Evolutionary conservation across 1,284 basidiomycete species (phyloP), one percentile per base, ranked within the genome.

Genomic region (Leccinum insigne): DNA sequence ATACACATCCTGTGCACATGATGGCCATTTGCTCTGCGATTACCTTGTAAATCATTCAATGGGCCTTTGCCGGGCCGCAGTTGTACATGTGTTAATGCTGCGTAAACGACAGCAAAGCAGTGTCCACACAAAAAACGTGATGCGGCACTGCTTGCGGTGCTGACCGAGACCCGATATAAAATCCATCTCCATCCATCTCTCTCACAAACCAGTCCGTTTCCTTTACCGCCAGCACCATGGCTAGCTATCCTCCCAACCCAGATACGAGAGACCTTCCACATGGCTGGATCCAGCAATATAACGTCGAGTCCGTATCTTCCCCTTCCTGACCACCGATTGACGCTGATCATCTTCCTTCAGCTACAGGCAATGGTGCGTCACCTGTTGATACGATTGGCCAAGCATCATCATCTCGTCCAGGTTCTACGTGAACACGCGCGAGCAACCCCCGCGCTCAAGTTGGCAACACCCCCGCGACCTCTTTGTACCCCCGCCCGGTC

Each of bases 251-350:
- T 26, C 68, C 72, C 29, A 92, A 91, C 75, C 86, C 85, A 16
- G 90, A 92, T 73, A 76, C 75, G n/a, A 83, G 90, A 58, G 78
- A 80, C 6, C 80, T 92, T 0, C 90, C 91, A 18, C 80, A 80
- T 6, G 91, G 91, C 26, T 93, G 90, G 89, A 81, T 86, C 29
- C 77, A 83, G 38, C 89, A 91, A 72, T 93, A 81, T 72, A 89
- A 93, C 71, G 66, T 75, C 63, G 88, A 87, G 90, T 92, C 72
- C 62, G 87, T 81, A 65, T 64, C 57, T 69, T 67, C 60, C 61
- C 21, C 61, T 54, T 35, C 58, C 57, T 67, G 70, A 67, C 68
- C 58, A 18, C 63, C 68, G 64, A 68, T 68, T 32, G 57, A 35
- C 38, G 58, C 65, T 70, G 66, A 74, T 69, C 63, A 71, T 69